Base-by-base conservation (phyloP, 306 rosid genomes). In the Gleditsia sinensis region DNA sequence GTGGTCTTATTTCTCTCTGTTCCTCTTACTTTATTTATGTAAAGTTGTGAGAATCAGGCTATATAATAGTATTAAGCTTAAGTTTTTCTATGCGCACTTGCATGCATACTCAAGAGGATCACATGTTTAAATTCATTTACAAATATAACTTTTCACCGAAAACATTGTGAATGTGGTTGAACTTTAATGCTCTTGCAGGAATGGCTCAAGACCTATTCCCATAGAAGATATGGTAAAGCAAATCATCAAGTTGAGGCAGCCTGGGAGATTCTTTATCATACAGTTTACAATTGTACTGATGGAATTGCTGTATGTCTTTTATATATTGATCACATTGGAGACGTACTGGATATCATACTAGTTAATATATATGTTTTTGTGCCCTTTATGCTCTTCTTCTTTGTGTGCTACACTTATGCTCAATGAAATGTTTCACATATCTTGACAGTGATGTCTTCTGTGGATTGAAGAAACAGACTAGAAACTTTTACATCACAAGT, bases 201-300 rank as follows among this genome's bases (percentile, higher is more conserved):
- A 8, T 94, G 98, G 98, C 79, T 94, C 75, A 84, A 77, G 91
- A 72, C 78, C 71, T 94, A 94, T 84, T 84, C 97, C 67, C 79
- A 20, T 60, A 83, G 94, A 77, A 90, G 98, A 58, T 94, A 91
- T 59, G 98, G 96, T 75, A 89, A 87, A 84, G 83, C 84, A 79
- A 58, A 77, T 79, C 90, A 75, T 61, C 80, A 89, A 81, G 79
- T 87, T 66, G 94, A 94, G 59, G 87, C 90, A 56, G 94, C 98
- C 64, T 94, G 97, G 98, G 86, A 86, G 71, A 87, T 91, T 75
- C 98, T 94, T 81, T 90, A 91, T 86, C 96, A 62, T 74, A 91
- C 97, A 67, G 69, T 94, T 68, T 94, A 94, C 83, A 94, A 91
- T 64, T 94, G 97, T 62, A 88, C 91, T 3, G 98, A 91, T 17